Evolutionary conservation across 805 yeast species (phyloP).

Genomic region (Lachancea dasiensis): DNA sequence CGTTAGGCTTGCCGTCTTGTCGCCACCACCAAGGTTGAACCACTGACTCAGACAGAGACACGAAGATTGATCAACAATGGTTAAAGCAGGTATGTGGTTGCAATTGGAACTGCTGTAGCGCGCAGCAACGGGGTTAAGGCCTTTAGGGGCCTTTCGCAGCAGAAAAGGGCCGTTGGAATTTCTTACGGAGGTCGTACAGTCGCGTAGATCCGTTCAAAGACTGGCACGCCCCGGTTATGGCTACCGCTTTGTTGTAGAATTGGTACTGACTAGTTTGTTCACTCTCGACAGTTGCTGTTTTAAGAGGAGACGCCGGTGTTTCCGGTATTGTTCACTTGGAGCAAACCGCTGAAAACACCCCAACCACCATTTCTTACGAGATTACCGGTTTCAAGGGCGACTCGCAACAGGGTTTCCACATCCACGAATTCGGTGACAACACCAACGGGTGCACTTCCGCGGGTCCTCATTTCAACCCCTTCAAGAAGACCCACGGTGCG

Average conservation of each 20-base stretch:
- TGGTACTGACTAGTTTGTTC: conserved; percentile 2
- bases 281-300: conserved; percentile 65
- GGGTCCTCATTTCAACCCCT: conserved; percentile 96
- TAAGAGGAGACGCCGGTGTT: conserved; percentile 92
- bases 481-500: conserved; percentile 83
- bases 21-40: neutral
- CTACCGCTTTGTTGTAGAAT: neutral
- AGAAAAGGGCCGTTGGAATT: too few species aligned
- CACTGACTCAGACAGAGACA: neutral
- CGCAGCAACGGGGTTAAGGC: neutral
- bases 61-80: conserved; percentile 19
- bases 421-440: conserved; percentile 95
- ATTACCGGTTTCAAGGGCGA: conserved; percentile 84
- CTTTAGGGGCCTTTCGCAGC: too few species aligned
- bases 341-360: conserved; percentile 71
- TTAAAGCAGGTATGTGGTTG: conserved; percentile 24
- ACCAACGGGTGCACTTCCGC: conserved; percentile 98
- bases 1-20: too few species aligned
- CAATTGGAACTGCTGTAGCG: neutral
- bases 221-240: too few species aligned
- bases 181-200: too few species aligned
- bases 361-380: conserved; percentile 84
- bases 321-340: conserved; percentile 83
- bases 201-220: too few species aligned
- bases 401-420: conserved; percentile 94